Evolutionary conservation across 805 yeast species (phyloP).

Genomic region (Kodamaea kakaduensis): DNA sequence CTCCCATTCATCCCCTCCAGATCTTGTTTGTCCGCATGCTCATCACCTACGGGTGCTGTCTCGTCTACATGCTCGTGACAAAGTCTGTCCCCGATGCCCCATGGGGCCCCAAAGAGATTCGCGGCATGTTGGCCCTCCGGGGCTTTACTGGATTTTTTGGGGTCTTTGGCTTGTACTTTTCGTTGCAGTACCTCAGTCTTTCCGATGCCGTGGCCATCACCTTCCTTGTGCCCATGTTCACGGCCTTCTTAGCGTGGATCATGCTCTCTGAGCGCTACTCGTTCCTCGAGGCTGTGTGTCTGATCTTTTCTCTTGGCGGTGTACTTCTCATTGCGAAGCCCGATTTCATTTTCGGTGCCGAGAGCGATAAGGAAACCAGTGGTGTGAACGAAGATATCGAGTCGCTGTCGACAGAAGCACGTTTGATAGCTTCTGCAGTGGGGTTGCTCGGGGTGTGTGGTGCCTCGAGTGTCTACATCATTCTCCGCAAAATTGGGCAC

Average conservation of each 20-base stretch:
- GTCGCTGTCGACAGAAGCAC: slow-evolving; percentile 47
- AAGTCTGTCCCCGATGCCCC: slow-evolving; percentile 56
- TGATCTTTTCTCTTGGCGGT: slow-evolving; percentile 64
- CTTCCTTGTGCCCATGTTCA: slow-evolving; percentile 71
- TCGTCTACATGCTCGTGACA: slow-evolving; percentile 49
- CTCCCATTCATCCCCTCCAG: slow-evolving; percentile 72
- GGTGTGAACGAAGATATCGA: slow-evolving; percentile 40
- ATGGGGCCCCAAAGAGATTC: slow-evolving; percentile 59
- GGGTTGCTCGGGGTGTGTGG: slow-evolving; percentile 69
- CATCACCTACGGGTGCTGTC: slow-evolving; percentile 60
- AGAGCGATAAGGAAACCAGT: slow-evolving; percentile 27
- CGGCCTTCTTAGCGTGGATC: slow-evolving; percentile 69
- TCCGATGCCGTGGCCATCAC: slow-evolving; percentile 81
- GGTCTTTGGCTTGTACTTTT: slow-evolving; percentile 72
- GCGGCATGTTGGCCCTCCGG: slow-evolving; percentile 53
- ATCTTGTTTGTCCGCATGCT: slow-evolving; percentile 74
- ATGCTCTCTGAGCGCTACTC: slow-evolving; percentile 66
- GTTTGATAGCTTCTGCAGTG: slow-evolving; percentile 59
- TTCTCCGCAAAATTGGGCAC: slow-evolving; percentile 70
- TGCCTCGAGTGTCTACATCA: slow-evolving; percentile 64
- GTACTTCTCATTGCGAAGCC: slow-evolving; percentile 84
- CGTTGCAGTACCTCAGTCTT: slow-evolving; percentile 67
- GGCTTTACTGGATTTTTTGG: slow-evolving; percentile 73
- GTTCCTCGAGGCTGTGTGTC: slow-evolving; percentile 63
- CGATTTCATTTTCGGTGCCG: slow-evolving; percentile 55